Conservation (phyloP, 2,329 filamentous ascomycete species). For the Penicillium sclerotiorum region DNA sequence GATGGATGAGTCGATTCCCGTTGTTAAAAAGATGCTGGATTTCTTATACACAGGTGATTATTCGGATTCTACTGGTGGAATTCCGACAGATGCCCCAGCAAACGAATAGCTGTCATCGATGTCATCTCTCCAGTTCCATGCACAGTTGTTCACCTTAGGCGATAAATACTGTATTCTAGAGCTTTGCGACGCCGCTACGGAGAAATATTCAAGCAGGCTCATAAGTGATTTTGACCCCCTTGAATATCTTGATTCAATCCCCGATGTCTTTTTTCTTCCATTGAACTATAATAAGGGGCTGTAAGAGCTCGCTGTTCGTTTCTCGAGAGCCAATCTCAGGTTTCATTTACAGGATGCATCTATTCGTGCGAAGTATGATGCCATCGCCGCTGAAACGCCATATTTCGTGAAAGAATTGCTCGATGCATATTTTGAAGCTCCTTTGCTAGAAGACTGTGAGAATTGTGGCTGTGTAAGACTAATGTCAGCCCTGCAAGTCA, state of each 20-base stretch:
- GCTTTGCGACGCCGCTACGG: constrained; percentile 4
- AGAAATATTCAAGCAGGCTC: not conserved
- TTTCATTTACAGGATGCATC: not conserved
- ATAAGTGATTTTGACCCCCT: not conserved
- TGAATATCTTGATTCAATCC: constrained; percentile 1
- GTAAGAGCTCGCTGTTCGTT: not conserved
- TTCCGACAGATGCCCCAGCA: not conserved
- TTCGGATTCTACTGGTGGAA: not conserved
- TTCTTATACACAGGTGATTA: constrained; percentile 7
- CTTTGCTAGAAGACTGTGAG: not conserved
- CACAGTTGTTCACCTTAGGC: constrained; percentile 1
- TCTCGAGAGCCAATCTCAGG: not conserved
- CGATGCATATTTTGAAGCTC: not conserved
- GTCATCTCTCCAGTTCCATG: constrained; percentile 3
- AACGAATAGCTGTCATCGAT: not conserved
- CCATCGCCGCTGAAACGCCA: not conserved
- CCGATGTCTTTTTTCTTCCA: constrained; percentile 1
- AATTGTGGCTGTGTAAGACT: not conserved
- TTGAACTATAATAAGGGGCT: not conserved
- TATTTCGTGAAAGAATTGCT: not conserved
- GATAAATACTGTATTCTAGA: constrained; percentile 2
- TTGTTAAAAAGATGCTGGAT: constrained; percentile 3
- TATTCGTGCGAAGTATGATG: not conserved
- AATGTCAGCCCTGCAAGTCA: not conserved
- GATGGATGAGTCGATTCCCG: not conserved